These are phyloP conservation scores for Daldinia childiae DNA, from an alignment of 495 filamentous ascomycete species.

Conservation along the genomic window DNA sequence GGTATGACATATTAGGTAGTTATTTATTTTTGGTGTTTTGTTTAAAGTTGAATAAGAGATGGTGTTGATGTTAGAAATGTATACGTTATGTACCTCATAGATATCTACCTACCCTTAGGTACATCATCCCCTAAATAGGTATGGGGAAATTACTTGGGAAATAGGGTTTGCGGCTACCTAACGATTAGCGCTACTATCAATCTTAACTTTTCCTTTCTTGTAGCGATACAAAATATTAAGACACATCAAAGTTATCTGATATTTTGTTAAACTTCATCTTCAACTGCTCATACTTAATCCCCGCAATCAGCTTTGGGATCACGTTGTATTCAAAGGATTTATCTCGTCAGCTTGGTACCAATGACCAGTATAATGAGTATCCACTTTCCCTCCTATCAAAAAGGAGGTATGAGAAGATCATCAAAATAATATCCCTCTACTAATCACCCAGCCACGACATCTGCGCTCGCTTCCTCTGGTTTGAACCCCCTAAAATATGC, in stretches of 20 bases:
- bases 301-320: background rate
- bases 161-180: too few relatives aligned
- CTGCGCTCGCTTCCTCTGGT: slow-evolving; percentile 30
- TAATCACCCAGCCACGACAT: slow-evolving; percentile 9
- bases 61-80: too few relatives aligned
- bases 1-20: too few relatives aligned
- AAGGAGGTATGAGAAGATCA: background rate
- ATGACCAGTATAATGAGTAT: background rate
- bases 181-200: too few relatives aligned
- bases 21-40: too few relatives aligned
- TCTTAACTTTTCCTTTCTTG: background rate
- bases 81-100: too few relatives aligned
- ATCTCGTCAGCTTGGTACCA: background rate
- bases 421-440: background rate
- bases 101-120: too few relatives aligned
- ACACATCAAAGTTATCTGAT: background rate
- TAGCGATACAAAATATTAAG: background rate
- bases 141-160: too few relatives aligned
- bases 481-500: slow-evolving; percentile 63
- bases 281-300: background rate
- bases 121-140: too few relatives aligned
- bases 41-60: too few relatives aligned
- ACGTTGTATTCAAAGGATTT: background rate
- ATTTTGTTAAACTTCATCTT: background rate
- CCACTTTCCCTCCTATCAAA: background rate